These are phyloP conservation scores for Elasticomyces elasticus DNA, from an alignment of 495 filamentous ascomycete species.

Conservation along the genomic window DNA sequence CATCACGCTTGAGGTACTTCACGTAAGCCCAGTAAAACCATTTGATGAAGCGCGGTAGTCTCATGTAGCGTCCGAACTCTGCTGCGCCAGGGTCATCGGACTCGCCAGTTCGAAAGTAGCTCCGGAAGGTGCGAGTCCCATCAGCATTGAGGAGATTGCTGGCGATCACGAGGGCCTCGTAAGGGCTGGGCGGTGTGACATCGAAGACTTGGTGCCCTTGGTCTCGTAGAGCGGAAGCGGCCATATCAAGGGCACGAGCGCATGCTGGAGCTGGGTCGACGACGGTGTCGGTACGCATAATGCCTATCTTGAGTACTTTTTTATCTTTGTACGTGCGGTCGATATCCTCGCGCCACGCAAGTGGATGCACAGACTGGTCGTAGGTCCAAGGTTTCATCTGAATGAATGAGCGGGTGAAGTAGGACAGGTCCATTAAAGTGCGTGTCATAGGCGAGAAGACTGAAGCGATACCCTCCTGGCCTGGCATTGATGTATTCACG, in stretches of 20 bases:
- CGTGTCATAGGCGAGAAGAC: constrained; percentile 92
- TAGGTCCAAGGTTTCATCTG: constrained; percentile 88
- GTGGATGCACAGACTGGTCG: constrained; percentile 75
- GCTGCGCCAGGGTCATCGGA: constrained; percentile 68
- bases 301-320: constrained; percentile 59
- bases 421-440: constrained; percentile 72
- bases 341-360: constrained; percentile 61
- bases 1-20: constrained; percentile 67
- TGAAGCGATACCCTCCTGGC: constrained; percentile 82
- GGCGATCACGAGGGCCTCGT: constrained; percentile 67
- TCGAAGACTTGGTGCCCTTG: constrained; percentile 72
- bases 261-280: constrained; percentile 84
- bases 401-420: constrained; percentile 72
- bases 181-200: constrained; percentile 56
- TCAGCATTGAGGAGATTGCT: constrained; percentile 82
- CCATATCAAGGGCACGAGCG: constrained; percentile 59
- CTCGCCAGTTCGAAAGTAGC: constrained; percentile 68
- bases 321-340: constrained; percentile 48
- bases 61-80: constrained; percentile 61
- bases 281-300: constrained; percentile 73
- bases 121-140: constrained; percentile 70
- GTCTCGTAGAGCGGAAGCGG: constrained; percentile 53
- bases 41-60: constrained; percentile 64
- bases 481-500: constrained; percentile 79
- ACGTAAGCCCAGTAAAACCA: constrained; percentile 85